phyloP scores from a whole-genome alignment of 768 basidiomycete genomes.

The Calocera viscosa region DNA sequence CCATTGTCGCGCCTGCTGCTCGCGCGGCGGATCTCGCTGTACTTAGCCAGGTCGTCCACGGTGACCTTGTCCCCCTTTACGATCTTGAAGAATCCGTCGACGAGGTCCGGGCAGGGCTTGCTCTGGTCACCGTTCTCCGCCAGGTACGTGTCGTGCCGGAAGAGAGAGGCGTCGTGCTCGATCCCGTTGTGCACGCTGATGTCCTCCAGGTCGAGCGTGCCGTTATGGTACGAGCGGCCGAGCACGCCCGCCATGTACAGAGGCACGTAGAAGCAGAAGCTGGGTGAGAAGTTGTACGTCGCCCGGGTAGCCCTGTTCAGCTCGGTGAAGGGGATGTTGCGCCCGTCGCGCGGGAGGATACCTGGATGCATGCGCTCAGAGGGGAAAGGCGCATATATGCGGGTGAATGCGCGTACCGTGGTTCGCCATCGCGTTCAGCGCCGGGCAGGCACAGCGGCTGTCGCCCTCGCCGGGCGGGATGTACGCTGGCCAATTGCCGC shows the following conservation, averaged over 20 bases:
- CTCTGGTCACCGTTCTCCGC: slow-evolving; percentile 39
- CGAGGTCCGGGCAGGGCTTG: slow-evolving; percentile 40
- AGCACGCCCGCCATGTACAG: slow-evolving; percentile 48
- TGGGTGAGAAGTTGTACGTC: slow-evolving; percentile 57
- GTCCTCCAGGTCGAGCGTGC: slow-evolving; percentile 29
- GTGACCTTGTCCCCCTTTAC: slow-evolving; percentile 35
- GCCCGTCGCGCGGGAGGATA: slow-evolving; percentile 51
- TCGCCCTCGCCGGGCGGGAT: slow-evolving; percentile 44
- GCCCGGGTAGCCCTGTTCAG: slow-evolving; percentile 33
- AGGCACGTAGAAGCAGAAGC: slow-evolving; percentile 57
- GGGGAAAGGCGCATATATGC: background rate
- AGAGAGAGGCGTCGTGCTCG: slow-evolving; percentile 26
- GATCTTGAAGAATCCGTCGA: slow-evolving; percentile 23
- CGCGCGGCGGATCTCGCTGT: slow-evolving; percentile 47
- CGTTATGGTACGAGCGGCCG: slow-evolving; percentile 17
- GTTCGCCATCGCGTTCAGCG: slow-evolving; percentile 69
- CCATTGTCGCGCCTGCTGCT: slow-evolving; percentile 43
- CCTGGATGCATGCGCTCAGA: slow-evolving; percentile 19
- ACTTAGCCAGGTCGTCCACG: slow-evolving; percentile 49
- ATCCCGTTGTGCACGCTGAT: slow-evolving; percentile 64
- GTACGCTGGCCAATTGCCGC: slow-evolving; percentile 59
- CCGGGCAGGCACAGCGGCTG: slow-evolving; percentile 62
- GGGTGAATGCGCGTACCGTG: slow-evolving; percentile 41
- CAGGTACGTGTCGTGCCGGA: slow-evolving; percentile 33
- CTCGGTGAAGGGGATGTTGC: slow-evolving; percentile 50